phyloP scores from a whole-genome alignment of 192 early-diverging fungal genomes.

The Irineochytrium annulatum region DNA sequence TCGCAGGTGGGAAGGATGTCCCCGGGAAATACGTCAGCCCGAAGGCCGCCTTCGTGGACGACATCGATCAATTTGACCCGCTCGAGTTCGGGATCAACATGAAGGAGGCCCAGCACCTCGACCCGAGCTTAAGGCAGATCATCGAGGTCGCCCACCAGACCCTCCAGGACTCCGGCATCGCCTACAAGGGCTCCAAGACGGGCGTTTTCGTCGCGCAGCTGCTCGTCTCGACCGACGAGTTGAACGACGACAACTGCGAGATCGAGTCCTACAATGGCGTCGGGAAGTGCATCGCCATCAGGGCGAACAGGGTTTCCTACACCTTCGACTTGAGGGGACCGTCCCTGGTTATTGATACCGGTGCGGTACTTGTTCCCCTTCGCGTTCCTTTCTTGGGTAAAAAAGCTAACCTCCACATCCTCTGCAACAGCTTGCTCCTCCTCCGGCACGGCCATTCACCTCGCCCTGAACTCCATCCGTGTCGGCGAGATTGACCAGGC shows the following conservation, averaged over 20 bases:
- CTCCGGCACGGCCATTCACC: conserved; percentile 23
- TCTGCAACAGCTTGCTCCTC: conserved; percentile 40
- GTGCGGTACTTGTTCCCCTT: background rate
- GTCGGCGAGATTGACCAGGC: conserved; percentile 33
- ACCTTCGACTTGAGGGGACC: conserved; percentile 29
- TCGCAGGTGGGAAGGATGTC: no score
- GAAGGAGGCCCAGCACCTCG: conserved; percentile 19
- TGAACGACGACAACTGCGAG: conserved; percentile 4
- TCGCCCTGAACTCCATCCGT: conserved; percentile 24
- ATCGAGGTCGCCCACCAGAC: conserved; percentile 29
- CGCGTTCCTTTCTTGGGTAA: background rate
- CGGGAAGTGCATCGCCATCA: conserved; percentile 17
- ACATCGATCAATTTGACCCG: conserved; percentile 25
- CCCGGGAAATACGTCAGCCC: no score
- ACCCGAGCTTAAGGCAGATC: conserved; percentile 10
- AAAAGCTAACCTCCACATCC: no score
- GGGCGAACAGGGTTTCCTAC: conserved; percentile 28
- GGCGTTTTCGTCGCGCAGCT: conserved; percentile 32
- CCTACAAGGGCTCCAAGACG: conserved; percentile 23
- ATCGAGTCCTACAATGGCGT: conserved; percentile 7
- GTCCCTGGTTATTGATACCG: conserved; percentile 25
- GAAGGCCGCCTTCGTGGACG: no score
- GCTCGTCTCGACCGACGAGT: conserved; percentile 5
- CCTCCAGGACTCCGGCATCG: conserved; percentile 26
- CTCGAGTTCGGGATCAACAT: conserved; percentile 23